phyloP scores from a whole-genome alignment of 371 early-diverging fungal genomes.

The Neoconidiobolus thromboides region DNA sequence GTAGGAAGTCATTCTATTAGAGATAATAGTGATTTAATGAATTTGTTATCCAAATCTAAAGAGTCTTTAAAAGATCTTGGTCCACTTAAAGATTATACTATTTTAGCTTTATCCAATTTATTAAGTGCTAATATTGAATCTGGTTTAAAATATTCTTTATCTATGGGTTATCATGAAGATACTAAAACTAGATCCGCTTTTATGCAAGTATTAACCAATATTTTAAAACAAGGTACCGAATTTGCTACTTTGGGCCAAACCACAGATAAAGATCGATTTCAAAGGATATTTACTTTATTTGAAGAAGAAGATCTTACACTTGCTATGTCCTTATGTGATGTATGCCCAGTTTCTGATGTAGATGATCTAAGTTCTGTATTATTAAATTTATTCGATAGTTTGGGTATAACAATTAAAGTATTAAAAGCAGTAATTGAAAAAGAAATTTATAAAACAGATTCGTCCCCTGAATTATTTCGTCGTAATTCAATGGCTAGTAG shows the following conservation, averaged over 20 bases:
- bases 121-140: slow-evolving; percentile 79
- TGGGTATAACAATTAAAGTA: slow-evolving; percentile 43
- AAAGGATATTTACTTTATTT: slow-evolving; percentile 47
- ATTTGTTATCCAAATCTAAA: slow-evolving; percentile 25
- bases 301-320: slow-evolving; percentile 45
- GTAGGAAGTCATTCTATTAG: slow-evolving; percentile 11
- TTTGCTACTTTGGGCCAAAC: slow-evolving; percentile 66
- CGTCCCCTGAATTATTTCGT: slow-evolving; percentile 59
- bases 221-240: slow-evolving; percentile 70
- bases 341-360: slow-evolving; percentile 65
- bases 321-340: slow-evolving; percentile 65
- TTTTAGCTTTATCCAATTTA: slow-evolving; percentile 72
- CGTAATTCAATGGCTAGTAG: slow-evolving; percentile 80
- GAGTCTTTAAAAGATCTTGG: slow-evolving; percentile 38
- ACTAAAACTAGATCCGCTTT: slow-evolving; percentile 69
- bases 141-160: slow-evolving; percentile 71
- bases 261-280: slow-evolving; percentile 48
- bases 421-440: slow-evolving; percentile 62
- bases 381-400: slow-evolving; percentile 58
- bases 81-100: slow-evolving; percentile 61
- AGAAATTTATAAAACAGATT: slow-evolving; percentile 53
- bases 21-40: slow-evolving; percentile 17
- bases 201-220: slow-evolving; percentile 79
- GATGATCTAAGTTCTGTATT: slow-evolving; percentile 69
- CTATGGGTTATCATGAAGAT: slow-evolving; percentile 87